A percentile compares a stretch with the other conserved stretches of the same genome.
Conservation (phyloP, 2,329 filamentous ascomycete species). For the Sporothrix mexicana region DNA sequence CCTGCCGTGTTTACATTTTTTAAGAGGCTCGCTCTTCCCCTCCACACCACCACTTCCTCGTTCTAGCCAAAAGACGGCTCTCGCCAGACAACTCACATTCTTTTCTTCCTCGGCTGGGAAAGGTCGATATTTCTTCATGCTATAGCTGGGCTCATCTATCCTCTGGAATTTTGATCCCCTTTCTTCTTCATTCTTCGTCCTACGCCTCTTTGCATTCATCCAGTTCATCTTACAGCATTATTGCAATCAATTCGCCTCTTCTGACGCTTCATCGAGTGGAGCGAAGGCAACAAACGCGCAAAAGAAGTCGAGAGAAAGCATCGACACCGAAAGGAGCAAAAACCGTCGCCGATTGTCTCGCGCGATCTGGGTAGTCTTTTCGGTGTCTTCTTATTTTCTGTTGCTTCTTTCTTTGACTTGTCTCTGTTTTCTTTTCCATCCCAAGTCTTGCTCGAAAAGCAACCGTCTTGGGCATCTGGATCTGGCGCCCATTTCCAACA, state of each 20-base stretch:
- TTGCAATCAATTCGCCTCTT: slow-evolving; percentile 6
- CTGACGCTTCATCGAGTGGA: slow-evolving; percentile 8
- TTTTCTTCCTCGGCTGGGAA: slow-evolving; percentile 28
- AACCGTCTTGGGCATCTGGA: background rate
- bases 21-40: slow-evolving; percentile 37
- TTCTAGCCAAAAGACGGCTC: slow-evolving; percentile 25
- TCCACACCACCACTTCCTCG: slow-evolving; percentile 21
- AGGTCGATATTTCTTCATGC: slow-evolving; percentile 33
- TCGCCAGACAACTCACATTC: slow-evolving; percentile 32
- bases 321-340: slow-evolving; percentile 5
- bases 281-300: slow-evolving; percentile 22
- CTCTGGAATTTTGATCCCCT: slow-evolving; percentile 33
- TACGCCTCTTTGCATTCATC: slow-evolving; percentile 31
- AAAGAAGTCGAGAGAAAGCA: background rate
- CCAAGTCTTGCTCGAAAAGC: background rate
- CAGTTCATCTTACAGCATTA: slow-evolving; percentile 34
- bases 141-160: slow-evolving; percentile 33
- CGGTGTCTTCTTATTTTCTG: background rate
- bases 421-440: background rate
- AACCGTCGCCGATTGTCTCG: slow-evolving; percentile 14
- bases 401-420: background rate
- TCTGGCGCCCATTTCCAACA: slow-evolving; percentile 26
- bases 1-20: slow-evolving; percentile 40
- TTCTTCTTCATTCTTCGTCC: slow-evolving; percentile 34
- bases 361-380: background rate